Evolutionary conservation across 352 stramenopile species (phyloP), one percentile per base, ranked within the genome.

Genomic region (Phytophthora tubulina): DNA sequence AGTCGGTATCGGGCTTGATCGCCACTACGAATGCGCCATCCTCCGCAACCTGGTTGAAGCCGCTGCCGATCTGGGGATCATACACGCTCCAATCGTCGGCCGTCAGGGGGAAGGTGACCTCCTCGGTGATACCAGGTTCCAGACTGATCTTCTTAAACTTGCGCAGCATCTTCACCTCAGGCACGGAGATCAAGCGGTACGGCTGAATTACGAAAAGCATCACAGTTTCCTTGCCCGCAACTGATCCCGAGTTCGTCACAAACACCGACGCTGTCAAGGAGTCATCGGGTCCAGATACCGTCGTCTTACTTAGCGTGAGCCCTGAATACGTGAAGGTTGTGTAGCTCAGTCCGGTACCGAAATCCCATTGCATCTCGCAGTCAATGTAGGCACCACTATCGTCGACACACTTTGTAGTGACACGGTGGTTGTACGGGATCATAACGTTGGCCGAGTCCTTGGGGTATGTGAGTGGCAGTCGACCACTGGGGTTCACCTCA

Each of bases 381-480:
- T 78, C 72, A 32, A 81, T 60, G 21, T 77, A 74, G 7, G 52
- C 27, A 1, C 67, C 64, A 3, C 30, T 64, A 48, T 63, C 42
- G 15, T 71, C 55, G 10, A 72, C 68, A 44, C 86, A 94, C n/a
- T 80, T 77, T 8, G 77, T 80, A 4, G 67, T 84, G n/a, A 88
- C 80, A 6, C 72, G 84, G 67, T 93, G 86, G 58, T 92, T 92
- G 82, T 96, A 96, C 44, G 83, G 80, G 60, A 93, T 91, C 56
- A 80, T 79, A 13, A 90, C 71, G 48, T 89, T 91, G n/a, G 69
- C 81, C 0, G 79, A 69, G 61, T 91, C 71, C 68, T 86, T 87
- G 5, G 86, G 88, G 73, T 94, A 97, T 15, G 89, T 97, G 60
- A 97, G 83, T 11, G 91, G 88, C 10, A 97, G 70, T 35, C 81